A percentile compares a stretch with the other conserved stretches of the same genome.
phyloP scores from a whole-genome alignment of 73 alveolate species.

The Uronychia binucleata region DNA sequence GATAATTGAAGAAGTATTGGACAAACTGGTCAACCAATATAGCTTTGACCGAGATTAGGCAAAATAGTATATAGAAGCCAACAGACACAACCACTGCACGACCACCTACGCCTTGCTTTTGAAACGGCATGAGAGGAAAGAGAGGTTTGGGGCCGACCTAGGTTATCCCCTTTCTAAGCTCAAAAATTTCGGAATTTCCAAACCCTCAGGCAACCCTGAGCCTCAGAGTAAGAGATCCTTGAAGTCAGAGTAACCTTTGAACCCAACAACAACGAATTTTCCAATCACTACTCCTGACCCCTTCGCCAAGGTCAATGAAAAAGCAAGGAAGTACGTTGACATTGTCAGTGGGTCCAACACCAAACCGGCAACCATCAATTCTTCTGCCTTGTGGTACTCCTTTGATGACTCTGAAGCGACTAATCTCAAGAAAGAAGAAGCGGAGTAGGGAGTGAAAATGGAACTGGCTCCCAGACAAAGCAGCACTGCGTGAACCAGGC shows the following conservation, averaged over 20 bases:
- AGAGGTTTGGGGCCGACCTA: background rate
- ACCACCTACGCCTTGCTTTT: slow-evolving; percentile 76
- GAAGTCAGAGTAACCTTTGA: too few species aligned
- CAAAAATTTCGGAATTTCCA: too few species aligned
- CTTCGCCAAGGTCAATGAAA: background rate
- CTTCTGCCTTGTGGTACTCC: background rate
- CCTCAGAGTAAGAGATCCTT: too few species aligned
- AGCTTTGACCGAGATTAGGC: slow-evolving; percentile 48
- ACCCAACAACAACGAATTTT: background rate
- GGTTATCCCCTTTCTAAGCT: background rate
- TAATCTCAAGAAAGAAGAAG: background rate
- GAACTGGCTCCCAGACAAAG: background rate
- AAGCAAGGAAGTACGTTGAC: background rate
- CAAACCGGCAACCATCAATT: background rate
- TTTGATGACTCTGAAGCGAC: background rate
- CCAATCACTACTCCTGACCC: background rate
- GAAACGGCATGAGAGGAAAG: slow-evolving; percentile 50
- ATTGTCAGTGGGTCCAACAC: background rate
- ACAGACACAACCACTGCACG: slow-evolving; percentile 79
- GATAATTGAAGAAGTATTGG: slow-evolving; percentile 2
- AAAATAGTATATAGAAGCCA: slow-evolving; percentile 37
- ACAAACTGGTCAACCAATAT: slow-evolving; percentile 28
- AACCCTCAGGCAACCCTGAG: too few species aligned
- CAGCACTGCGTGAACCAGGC: background rate
- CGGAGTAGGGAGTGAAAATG: background rate